Conservation (phyloP, 2,329 filamentous ascomycete species). For the Diaporthe ampelina region DNA sequence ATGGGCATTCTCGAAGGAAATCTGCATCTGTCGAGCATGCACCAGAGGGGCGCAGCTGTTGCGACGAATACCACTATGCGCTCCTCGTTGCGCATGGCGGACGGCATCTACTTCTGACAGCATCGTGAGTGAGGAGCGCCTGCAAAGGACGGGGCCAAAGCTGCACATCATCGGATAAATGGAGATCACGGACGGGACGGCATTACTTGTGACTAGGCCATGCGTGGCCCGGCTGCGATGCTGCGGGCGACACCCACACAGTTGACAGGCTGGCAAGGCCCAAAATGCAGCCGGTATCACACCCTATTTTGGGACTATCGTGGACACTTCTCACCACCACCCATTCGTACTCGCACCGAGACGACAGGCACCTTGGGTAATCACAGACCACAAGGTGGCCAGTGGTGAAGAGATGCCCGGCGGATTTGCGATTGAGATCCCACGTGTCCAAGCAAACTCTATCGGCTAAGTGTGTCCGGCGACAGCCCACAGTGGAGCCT, state of each 20-base stretch:
- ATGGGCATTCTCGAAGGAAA: slow-evolving; percentile 24
- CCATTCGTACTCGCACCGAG: slow-evolving; percentile 10
- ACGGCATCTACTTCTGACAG: not conserved
- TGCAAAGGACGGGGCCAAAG: not conserved
- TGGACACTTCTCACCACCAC: slow-evolving; percentile 11
- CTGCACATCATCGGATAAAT: not conserved
- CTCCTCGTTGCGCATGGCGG: not conserved
- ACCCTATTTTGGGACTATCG: slow-evolving; percentile 34
- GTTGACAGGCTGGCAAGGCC: not conserved
- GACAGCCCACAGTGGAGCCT: slow-evolving; percentile 18
- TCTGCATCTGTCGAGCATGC: not conserved
- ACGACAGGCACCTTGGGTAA: slow-evolving; percentile 13
- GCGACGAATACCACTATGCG: not conserved
- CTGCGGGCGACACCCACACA: slow-evolving; percentile 4
- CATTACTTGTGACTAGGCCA: slow-evolving; percentile 4
- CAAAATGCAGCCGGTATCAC: slow-evolving; percentile 37
- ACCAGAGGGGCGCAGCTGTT: slow-evolving; percentile 9
- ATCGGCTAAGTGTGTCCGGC: slow-evolving; percentile 16
- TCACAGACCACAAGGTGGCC: slow-evolving; percentile 31
- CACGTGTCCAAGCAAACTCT: slow-evolving; percentile 32
- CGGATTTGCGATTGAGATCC: slow-evolving; percentile 27
- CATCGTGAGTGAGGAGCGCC: not conserved
- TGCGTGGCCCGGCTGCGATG: slow-evolving; percentile 9
- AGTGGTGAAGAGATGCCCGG: slow-evolving; percentile 26
- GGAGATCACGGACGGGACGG: slow-evolving; percentile 5